Percentiles rank a stretch among this genome's conserved stretches.
These are phyloP conservation scores for Ampelomyces quisqualis DNA, from an alignment of 2,329 filamentous ascomycete species.

Conservation along the genomic window DNA sequence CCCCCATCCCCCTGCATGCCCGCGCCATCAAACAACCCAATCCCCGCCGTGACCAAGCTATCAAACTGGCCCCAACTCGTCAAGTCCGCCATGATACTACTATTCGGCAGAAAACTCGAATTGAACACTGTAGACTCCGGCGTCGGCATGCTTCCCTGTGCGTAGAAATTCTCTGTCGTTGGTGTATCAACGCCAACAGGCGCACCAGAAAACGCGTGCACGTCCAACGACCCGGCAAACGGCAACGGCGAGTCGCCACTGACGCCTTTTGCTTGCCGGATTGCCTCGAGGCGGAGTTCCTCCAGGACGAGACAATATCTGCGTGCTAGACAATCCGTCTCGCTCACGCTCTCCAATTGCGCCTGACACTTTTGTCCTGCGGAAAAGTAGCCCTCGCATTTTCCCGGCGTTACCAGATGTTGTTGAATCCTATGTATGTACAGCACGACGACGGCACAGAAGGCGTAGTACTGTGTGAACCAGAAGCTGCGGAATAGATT, in stretches of 20 bases:
- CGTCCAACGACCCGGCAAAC: not conserved
- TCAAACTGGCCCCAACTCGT: conserved; percentile 45
- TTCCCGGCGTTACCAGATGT: conserved; percentile 49
- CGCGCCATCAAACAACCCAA: conserved; percentile 33
- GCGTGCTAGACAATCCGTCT: conserved; percentile 40
- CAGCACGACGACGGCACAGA: conserved; percentile 56
- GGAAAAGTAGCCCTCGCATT: conserved; percentile 52
- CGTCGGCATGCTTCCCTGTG: conserved; percentile 27
- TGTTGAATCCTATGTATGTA: conserved; percentile 58
- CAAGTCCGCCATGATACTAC: conserved; percentile 36
- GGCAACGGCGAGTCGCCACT: not conserved
- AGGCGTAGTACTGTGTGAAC: conserved; percentile 57
- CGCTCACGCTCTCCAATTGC: conserved; percentile 33
- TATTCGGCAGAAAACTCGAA: conserved; percentile 23
- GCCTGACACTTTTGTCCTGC: conserved; percentile 47
- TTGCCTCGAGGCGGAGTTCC: conserved; percentile 50
- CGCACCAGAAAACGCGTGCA: not conserved
- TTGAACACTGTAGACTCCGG: conserved; percentile 32
- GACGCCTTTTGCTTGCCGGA: conserved; percentile 25
- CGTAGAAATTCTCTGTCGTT: conserved; percentile 16
- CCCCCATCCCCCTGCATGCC: conserved; percentile 24
- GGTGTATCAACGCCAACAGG: not conserved
- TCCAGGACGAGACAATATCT: conserved; percentile 57
- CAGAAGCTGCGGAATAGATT: conserved; percentile 53
- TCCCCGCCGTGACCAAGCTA: conserved; percentile 40